Conservation (phyloP, 1,284 basidiomycete species). For the Phellinidium pouzarii region DNA sequence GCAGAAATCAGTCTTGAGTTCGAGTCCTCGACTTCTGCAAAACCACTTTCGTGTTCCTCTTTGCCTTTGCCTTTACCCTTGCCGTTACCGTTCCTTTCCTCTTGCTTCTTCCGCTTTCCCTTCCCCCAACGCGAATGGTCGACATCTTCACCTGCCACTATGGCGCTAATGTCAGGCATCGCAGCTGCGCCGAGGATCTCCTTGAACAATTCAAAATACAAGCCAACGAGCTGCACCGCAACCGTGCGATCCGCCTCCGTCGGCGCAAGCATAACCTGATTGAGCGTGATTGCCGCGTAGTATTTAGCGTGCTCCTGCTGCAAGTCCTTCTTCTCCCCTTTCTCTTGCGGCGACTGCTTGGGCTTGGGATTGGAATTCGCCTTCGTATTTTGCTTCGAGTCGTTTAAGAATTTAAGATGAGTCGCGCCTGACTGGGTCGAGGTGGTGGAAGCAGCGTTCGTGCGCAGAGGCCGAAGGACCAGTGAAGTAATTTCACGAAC, state of each 20-base stretch:
- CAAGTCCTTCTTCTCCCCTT: constrained; percentile 28
- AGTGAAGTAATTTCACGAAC: constrained; percentile 83
- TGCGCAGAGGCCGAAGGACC: constrained; percentile 54
- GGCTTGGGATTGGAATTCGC: constrained; percentile 23
- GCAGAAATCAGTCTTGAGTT: constrained; percentile 87
- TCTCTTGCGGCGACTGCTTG: constrained; percentile 22
- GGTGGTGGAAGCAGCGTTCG: constrained; percentile 36
- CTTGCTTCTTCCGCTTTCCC: constrained; percentile 30
- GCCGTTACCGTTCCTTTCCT: constrained; percentile 27
- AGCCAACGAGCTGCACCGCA: constrained; percentile 78
- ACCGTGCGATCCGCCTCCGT: constrained; percentile 63
- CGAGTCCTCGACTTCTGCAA: constrained; percentile 70
- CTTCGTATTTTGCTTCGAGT: constrained; percentile 20
- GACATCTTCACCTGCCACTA: constrained; percentile 29
- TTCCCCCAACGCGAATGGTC: constrained; percentile 30
- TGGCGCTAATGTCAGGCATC: constrained; percentile 25
- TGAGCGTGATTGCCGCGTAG: constrained; percentile 89
- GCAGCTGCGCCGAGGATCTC: constrained; percentile 67
- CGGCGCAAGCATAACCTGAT: constrained; percentile 82
- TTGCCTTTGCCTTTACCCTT: constrained; percentile 34
- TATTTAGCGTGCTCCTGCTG: constrained; percentile 66
- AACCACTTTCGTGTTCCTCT: constrained; percentile 52
- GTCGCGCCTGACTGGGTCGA: constrained; percentile 25
- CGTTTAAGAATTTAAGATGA: constrained; percentile 34
- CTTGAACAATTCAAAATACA: constrained; percentile 95